These are phyloP conservation scores for Chrysochromulina tobinii DNA, from an alignment of 78 protist species.

Conservation along the genomic window DNA sequence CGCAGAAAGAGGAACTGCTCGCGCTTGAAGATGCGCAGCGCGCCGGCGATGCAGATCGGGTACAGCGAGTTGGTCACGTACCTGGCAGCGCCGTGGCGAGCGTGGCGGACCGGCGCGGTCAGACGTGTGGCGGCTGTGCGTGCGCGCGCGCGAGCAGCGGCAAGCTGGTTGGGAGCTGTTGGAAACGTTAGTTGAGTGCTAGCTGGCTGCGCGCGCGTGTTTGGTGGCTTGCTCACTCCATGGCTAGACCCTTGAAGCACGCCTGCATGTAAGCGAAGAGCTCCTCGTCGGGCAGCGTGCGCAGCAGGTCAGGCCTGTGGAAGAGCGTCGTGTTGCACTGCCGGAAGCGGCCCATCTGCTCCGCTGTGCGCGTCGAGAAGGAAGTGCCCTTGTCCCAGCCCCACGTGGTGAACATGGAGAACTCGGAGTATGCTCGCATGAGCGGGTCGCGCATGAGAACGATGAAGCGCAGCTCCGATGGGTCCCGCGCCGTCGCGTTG, in stretches of 20 bases:
- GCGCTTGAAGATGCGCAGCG: neutral
- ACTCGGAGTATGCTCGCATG: constrained; percentile 14
- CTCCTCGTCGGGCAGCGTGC: neutral
- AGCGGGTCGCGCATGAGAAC: constrained; percentile 17
- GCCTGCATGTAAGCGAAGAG: neutral
- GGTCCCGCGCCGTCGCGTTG: neutral
- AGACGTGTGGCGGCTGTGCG: too few species aligned
- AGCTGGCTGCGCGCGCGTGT: too few species aligned
- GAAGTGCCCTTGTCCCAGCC: neutral
- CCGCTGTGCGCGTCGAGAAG: neutral
- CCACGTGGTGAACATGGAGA: neutral
- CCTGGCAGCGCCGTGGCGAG: too few species aligned
- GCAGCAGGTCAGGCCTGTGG: neutral
- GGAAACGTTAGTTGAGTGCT: too few species aligned
- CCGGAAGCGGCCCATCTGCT: neutral
- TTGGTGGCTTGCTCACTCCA: neutral
- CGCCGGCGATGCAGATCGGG: neutral
- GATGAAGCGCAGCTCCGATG: neutral
- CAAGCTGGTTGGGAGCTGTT: too few species aligned
- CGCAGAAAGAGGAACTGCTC: constrained; percentile 18
- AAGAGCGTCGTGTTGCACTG: neutral
- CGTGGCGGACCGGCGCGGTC: too few species aligned
- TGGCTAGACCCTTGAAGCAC: neutral
- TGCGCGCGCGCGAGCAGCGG: too few species aligned
- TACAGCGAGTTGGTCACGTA: constrained; percentile 11